Base-by-base conservation (phyloP, 2,329 filamentous ascomycete genomes). In the Periconia sp. region DNA sequence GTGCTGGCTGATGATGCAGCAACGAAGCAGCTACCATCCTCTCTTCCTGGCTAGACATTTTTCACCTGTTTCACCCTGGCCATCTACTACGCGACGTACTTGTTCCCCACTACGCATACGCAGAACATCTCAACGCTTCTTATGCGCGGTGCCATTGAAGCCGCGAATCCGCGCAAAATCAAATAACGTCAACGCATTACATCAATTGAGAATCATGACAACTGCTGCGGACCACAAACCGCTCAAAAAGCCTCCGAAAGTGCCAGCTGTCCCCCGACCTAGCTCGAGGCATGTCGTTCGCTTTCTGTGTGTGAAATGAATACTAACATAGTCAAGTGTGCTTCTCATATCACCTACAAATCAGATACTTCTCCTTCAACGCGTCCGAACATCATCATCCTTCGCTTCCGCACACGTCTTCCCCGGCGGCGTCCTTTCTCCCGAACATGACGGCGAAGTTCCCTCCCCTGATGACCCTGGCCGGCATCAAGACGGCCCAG, bases 401-500 rank as follows among this genome's bases (percentile, higher is more conserved):
- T 97, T 97, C 68, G 85, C 93, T 3, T 93, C 91, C 0, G 94
- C 93, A 0, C 92, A 97, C 69, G 94, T 99, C 56, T 99, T 99
- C 62, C 93, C 94, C 0, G 94, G 94, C 33, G 94, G 94, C 6
- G 92, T 92, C 64, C 81, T 96, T 19, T 88, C 91, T 13, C 74
- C 83, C 0, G 83, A 83, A 18, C 91, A 96, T 65, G 93, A 97
- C 63, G 92, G 90, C 31, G 63, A 72, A 18, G 76, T 81, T 13
- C 80, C 84, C 1, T 73, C 74, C 0, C 67, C 74, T 0, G 79
- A 80, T 15, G 78, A 84, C 27, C 73, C 78, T 0, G 76, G 74
- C 10, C 77, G 87, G 13, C 92, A 97, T 64, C 72, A 79, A 11
- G 92, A 97, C 69, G 85, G 85, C 1, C 76, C 79, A 0, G 82